Percentiles rank a stretch among this genome's conserved stretches.
phyloP scores from a whole-genome alignment of 1,139 yeast species.

The Arxiozyma telluris region DNA sequence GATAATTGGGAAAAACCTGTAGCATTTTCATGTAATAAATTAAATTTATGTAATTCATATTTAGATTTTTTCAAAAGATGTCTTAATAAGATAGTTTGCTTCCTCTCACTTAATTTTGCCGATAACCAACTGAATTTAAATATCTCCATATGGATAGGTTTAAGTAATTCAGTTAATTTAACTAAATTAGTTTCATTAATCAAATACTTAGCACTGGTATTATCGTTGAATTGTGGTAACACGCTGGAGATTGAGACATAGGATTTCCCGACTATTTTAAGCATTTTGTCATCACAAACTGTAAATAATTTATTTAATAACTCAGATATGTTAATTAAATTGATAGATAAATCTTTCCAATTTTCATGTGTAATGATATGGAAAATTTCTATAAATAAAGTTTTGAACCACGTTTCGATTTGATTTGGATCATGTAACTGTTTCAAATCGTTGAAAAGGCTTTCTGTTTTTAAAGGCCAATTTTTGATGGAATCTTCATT shows the following conservation, averaged over 20 bases:
- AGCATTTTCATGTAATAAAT: slow-evolving; percentile 65
- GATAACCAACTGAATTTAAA: slow-evolving; percentile 23
- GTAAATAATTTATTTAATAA: slow-evolving; percentile 11
- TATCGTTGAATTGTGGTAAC: slow-evolving; percentile 6
- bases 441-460: slow-evolving; percentile 8
- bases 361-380: slow-evolving; percentile 8
- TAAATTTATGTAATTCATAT: slow-evolving; percentile 65
- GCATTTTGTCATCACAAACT: not conserved
- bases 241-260: slow-evolving; percentile 15
- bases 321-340: slow-evolving; percentile 9
- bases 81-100: slow-evolving; percentile 16
- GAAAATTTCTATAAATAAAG: slow-evolving; percentile 15
- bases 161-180: slow-evolving; percentile 10
- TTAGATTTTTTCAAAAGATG: slow-evolving; percentile 28
- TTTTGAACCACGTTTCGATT: slow-evolving; percentile 16
- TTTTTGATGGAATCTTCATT: slow-evolving; percentile 10
- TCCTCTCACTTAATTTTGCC: slow-evolving; percentile 15
- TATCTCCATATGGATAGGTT: slow-evolving; percentile 14
- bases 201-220: slow-evolving; percentile 8
- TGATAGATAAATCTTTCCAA: slow-evolving; percentile 5
- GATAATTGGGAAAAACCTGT: slow-evolving; percentile 73
- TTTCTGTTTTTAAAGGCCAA: slow-evolving; percentile 12
- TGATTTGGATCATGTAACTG: slow-evolving; percentile 11
- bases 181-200: slow-evolving; percentile 10
- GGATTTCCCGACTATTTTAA: slow-evolving; percentile 13